These are phyloP conservation scores for Podospora didyma DNA, from an alignment of 495 filamentous ascomycete species.

Conservation along the genomic window DNA sequence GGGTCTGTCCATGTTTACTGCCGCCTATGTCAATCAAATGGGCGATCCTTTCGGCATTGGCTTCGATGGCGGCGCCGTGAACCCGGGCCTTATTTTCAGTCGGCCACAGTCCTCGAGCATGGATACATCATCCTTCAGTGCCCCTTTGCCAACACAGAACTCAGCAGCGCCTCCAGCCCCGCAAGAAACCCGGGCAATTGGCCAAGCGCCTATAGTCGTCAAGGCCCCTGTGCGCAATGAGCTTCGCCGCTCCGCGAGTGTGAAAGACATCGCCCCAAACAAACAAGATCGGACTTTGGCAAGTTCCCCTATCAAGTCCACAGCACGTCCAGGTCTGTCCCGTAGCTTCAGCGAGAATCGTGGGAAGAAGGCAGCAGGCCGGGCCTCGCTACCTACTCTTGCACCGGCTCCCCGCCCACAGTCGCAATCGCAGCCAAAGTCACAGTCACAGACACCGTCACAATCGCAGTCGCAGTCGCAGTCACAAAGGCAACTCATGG, in stretches of 20 bases:
- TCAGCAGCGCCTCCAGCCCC: slow-evolving; percentile 21
- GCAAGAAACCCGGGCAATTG: slow-evolving; percentile 9
- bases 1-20: slow-evolving; percentile 35
- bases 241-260: slow-evolving; percentile 40
- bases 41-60: slow-evolving; percentile 41
- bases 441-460: slow-evolving; percentile 4
- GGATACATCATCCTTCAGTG: slow-evolving; percentile 32
- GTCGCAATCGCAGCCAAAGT: slow-evolving; percentile 9
- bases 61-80: slow-evolving; percentile 31
- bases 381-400: slow-evolving; percentile 31
- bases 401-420: slow-evolving; percentile 31
- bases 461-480: slow-evolving; percentile 2
- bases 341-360: slow-evolving; percentile 57
- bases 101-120: slow-evolving; percentile 41
- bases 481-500: slow-evolving; percentile 16
- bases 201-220: slow-evolving; percentile 13
- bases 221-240: slow-evolving; percentile 29
- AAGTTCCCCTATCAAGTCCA: slow-evolving; percentile 50
- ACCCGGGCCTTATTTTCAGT: slow-evolving; percentile 45
- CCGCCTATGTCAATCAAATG: slow-evolving; percentile 33
- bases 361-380: slow-evolving; percentile 31
- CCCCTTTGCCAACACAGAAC: slow-evolving; percentile 25
- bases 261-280: slow-evolving; percentile 30
- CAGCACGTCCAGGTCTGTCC: slow-evolving; percentile 51
- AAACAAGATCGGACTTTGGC: slow-evolving; percentile 42